Percentiles rank a stretch among this genome's conserved stretches.
Evolutionary conservation across 225 moss, liverwort and hornwort genomes (phyloP).

Genomic region (Pleurozium schreberi): DNA sequence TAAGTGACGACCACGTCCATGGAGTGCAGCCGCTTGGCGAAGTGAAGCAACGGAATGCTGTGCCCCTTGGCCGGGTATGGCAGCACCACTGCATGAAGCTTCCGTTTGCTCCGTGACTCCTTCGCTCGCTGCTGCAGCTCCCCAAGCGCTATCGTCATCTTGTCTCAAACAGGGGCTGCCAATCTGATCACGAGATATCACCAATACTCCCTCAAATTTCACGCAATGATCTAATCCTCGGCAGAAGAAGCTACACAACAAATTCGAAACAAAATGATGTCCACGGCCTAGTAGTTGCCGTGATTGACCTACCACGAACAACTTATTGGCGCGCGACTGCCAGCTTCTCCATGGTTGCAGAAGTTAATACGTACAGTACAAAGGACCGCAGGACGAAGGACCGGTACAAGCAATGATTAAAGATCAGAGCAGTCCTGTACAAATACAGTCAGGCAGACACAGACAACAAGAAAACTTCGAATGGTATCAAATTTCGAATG

Average conservation of each 20-base stretch:
- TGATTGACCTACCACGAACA: neutral
- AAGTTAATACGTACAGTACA: no score
- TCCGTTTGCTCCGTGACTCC: neutral
- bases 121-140: neutral
- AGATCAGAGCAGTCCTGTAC: neutral
- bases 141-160: neutral
- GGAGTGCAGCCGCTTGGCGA: constrained; percentile 26
- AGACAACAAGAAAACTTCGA: neutral
- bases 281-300: neutral
- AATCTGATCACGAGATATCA: neutral
- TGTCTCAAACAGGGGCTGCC: neutral
- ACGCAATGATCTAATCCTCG: neutral
- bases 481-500: neutral
- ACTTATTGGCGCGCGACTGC: no score
- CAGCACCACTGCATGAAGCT: constrained; percentile 25
- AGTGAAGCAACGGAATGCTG: constrained; percentile 38
- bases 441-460: no score
- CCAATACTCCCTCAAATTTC: neutral
- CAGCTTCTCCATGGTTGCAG: neutral
- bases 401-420: neutral
- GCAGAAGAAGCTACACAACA: no score
- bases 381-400: neutral
- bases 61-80: constrained; percentile 44
- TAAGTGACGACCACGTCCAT: constrained; percentile 28
- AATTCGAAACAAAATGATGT: neutral